Evolutionary conservation across 495 filamentous ascomycete genomes (phyloP).

Genomic region (Cladorrhinum samala): DNA sequence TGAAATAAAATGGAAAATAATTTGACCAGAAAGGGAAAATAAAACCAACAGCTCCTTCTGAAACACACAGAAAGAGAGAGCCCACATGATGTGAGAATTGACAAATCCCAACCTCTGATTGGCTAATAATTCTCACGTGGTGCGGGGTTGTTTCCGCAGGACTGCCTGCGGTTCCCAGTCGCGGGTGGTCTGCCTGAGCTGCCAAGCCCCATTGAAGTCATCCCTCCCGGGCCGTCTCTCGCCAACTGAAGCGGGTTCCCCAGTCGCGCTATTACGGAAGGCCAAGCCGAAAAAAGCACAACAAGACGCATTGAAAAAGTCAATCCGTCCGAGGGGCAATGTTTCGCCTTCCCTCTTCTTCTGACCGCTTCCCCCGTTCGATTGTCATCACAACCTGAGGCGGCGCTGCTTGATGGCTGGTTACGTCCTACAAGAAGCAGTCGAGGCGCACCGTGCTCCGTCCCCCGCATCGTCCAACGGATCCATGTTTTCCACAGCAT

Average conservation of each 20-base stretch:
- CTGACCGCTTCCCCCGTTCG: no score
- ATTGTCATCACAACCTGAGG: no score
- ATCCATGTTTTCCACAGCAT: neutral
- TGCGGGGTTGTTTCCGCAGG: neutral
- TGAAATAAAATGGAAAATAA: no score
- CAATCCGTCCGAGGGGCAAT: no score
- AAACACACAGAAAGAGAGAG: no score
- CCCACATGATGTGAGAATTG: no score
- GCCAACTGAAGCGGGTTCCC: neutral
- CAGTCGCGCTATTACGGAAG: neutral
- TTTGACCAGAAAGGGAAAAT: no score
- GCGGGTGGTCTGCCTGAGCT: no score
- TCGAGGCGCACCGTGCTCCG: no score
- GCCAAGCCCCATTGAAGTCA: neutral
- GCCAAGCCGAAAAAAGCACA: neutral
- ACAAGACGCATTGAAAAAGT: no score
- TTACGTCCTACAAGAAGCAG: neutral
- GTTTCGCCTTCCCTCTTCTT: neutral
- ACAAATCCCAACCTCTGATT: neutral
- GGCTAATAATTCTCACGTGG: neutral
- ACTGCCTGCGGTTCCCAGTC: neutral
- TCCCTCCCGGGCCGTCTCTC: neutral
- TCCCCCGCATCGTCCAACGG: no score
- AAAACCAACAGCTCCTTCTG: no score
- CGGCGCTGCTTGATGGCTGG: neutral